Conservation (phyloP, 2,329 filamentous ascomycete species). For the Calonectria hongkongensis region DNA sequence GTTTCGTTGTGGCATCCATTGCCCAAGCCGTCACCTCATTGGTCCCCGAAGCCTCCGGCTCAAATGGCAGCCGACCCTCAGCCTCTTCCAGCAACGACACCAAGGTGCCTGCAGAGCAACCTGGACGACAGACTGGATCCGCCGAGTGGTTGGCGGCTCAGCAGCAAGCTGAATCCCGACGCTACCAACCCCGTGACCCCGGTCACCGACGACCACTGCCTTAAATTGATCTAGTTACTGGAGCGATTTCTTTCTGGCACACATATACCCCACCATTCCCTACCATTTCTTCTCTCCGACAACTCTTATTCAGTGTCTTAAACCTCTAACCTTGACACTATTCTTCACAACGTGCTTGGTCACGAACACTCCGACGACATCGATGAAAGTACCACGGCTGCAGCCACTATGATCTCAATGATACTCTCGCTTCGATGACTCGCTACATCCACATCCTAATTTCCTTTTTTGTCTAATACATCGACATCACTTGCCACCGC, state of each 20-base stretch:
- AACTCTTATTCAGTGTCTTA: constrained; percentile 12
- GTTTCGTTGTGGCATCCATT: constrained; percentile 83
- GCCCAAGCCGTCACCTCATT: constrained; percentile 83
- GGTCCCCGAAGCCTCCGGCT: constrained; percentile 68
- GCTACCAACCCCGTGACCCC: constrained; percentile 68
- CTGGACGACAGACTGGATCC: constrained; percentile 70
- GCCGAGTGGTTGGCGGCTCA: constrained; percentile 71
- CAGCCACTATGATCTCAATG: constrained; percentile 45
- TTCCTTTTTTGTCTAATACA: constrained; percentile 56
- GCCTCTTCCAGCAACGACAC: constrained; percentile 69
- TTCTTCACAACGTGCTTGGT: constrained; percentile 41
- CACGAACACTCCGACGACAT: constrained; percentile 49
- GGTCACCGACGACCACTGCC: constrained; percentile 62
- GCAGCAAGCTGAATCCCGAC: constrained; percentile 63
- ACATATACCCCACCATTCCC: constrained; percentile 31
- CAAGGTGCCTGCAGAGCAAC: constrained; percentile 77
- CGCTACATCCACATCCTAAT: constrained; percentile 48
- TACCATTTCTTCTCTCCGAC: constrained; percentile 27
- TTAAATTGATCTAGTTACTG: constrained; percentile 49
- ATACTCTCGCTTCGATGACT: constrained; percentile 54
- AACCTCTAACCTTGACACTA: constrained; percentile 6
- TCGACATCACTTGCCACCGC: constrained; percentile 54
- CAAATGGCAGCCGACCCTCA: constrained; percentile 48
- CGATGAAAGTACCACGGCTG: constrained; percentile 53
- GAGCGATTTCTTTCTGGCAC: constrained; percentile 40